Evolutionary conservation across 371 early-diverging fungal genomes (phyloP).

Genomic region (Capniomyces stellatus): DNA sequence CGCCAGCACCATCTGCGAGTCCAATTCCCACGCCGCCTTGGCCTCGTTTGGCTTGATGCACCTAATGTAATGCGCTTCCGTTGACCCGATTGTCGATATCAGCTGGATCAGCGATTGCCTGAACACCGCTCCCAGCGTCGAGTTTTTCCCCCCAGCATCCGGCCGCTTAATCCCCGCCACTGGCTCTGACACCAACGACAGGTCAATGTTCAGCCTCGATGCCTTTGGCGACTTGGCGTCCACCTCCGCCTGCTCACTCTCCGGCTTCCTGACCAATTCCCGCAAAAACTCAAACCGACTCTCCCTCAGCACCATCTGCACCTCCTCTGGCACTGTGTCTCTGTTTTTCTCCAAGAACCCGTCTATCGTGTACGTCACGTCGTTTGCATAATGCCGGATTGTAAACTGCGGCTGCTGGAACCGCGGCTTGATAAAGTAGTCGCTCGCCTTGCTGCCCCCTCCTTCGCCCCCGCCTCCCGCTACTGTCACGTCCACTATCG

Average conservation of each 20-base stretch:
- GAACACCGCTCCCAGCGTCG: conserved; percentile 79
- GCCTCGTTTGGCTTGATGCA: conserved; percentile 95
- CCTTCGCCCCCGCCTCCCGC: not conserved
- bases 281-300: conserved; percentile 40
- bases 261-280: not conserved
- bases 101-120: conserved; percentile 68
- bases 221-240: not conserved
- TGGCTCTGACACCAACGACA: not conserved
- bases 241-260: not conserved
- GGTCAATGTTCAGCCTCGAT: not conserved
- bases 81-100: conserved; percentile 81
- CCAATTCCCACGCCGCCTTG: conserved; percentile 79
- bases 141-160: conserved; percentile 39
- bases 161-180: conserved; percentile 22
- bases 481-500: not conserved
- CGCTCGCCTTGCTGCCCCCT: conserved; percentile 22
- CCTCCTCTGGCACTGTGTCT: conserved; percentile 91
- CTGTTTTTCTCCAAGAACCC: conserved; percentile 98
- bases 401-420: conserved; percentile 68
- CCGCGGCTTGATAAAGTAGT: conserved; percentile 76
- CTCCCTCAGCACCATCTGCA: conserved; percentile 43
- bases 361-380: conserved; percentile 76
- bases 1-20: conserved; percentile 77
- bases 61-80: conserved; percentile 94
- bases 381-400: conserved; percentile 80